phyloP scores from a whole-genome alignment of 495 filamentous ascomycete species.

The Aspergillus carlsbadensis region DNA sequence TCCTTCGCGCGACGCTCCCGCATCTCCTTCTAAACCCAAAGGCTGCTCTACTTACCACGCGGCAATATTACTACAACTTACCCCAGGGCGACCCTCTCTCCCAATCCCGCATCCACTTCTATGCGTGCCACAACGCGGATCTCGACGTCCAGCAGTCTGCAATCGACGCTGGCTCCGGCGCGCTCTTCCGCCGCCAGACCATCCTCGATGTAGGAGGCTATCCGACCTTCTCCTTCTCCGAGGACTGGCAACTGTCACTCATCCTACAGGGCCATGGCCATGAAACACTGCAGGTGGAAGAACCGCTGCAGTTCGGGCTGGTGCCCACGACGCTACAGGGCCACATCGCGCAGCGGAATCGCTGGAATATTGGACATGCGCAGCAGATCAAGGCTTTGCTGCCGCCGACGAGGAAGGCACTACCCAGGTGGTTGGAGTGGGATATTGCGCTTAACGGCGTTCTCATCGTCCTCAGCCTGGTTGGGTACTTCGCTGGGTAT shows the following conservation, averaged over 20 bases:
- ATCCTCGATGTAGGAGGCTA: constrained; percentile 48
- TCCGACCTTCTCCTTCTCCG: constrained; percentile 48
- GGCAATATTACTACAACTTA: constrained; percentile 53
- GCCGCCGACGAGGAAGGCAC: constrained; percentile 5
- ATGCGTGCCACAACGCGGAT: constrained; percentile 34
- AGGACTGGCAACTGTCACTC: constrained; percentile 50
- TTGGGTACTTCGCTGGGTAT: constrained; percentile 22
- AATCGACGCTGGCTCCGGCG: constrained; percentile 49
- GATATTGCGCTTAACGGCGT: constrained; percentile 28
- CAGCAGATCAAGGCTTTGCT: constrained; percentile 30
- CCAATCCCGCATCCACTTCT: constrained; percentile 45
- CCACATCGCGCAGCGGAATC: constrained; percentile 50
- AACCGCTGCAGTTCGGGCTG: constrained; percentile 50
- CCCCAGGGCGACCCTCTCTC: constrained; percentile 47
- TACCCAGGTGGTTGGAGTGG: constrained; percentile 23
- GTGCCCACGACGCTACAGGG: constrained; percentile 48
- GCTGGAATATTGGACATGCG: constrained; percentile 37
- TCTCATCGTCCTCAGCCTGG: constrained; percentile 23
- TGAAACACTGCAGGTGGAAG: constrained; percentile 45
- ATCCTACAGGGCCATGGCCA: constrained; percentile 43
- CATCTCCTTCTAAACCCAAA: constrained; percentile 43
- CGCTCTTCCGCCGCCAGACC: constrained; percentile 42
- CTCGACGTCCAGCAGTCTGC: constrained; percentile 26
- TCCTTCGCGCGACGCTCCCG: constrained; percentile 49
- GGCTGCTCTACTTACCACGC: constrained; percentile 30